phyloP scores from a whole-genome alignment of 768 basidiomycete genomes.

The Collybia nuda region DNA sequence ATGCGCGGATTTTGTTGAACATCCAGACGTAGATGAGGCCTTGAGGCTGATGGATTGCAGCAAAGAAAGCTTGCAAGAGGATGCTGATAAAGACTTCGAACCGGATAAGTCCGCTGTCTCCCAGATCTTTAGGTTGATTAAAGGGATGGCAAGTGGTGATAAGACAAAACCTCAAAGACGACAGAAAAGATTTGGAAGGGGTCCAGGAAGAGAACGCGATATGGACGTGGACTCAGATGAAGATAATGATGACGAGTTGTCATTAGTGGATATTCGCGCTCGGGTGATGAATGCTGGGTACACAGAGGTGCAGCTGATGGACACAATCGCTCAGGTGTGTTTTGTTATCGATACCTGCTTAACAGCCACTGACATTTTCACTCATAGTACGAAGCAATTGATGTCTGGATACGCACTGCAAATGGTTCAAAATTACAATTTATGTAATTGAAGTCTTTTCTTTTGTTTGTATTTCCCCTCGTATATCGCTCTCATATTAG shows the following conservation, averaged over 20 bases:
- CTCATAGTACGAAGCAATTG: slow-evolving; percentile 81
- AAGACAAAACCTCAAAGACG: slow-evolving; percentile 35
- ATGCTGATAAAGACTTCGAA: slow-evolving; percentile 66
- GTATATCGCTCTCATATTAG: slow-evolving; percentile 2
- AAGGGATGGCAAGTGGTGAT: slow-evolving; percentile 66
- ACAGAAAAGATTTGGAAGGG: slow-evolving; percentile 60
- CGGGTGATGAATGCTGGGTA: slow-evolving; percentile 85
- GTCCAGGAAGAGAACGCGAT: slow-evolving; percentile 69
- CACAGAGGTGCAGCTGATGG: slow-evolving; percentile 88
- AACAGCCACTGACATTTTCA: slow-evolving; percentile 11
- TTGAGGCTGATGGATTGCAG: slow-evolving; percentile 95
- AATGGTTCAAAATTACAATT: slow-evolving; percentile 82
- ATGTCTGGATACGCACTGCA: slow-evolving; percentile 80
- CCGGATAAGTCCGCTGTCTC: slow-evolving; percentile 77
- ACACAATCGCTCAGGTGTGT: slow-evolving; percentile 78
- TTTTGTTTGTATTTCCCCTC: background rate
- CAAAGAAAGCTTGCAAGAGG: slow-evolving; percentile 88
- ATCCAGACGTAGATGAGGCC: slow-evolving; percentile 93
- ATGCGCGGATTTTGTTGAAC: slow-evolving; percentile 76
- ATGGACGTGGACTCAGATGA: slow-evolving; percentile 70
- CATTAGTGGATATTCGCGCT: slow-evolving; percentile 85
- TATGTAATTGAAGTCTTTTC: slow-evolving; percentile 23
- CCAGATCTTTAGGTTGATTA: slow-evolving; percentile 90
- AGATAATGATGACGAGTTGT: slow-evolving; percentile 71
- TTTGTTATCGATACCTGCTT: slow-evolving; percentile 4